Evolutionary conservation across 176 grass and related monocot species (phyloP), one percentile per base, ranked within the genome.

Genomic region (Musa acuminata): DNA sequence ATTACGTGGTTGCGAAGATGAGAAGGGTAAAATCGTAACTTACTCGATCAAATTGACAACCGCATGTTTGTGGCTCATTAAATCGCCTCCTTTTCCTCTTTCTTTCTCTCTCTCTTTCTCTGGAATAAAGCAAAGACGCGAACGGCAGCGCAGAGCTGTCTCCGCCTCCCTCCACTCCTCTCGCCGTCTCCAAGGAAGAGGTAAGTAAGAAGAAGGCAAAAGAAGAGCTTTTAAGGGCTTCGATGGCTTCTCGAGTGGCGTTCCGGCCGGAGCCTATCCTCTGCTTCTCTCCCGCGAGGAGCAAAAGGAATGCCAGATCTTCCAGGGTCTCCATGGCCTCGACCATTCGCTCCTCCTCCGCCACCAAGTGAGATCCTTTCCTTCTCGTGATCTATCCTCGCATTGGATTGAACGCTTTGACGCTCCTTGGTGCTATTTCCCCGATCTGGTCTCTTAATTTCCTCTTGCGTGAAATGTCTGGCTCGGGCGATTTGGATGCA

Each of bases 181-280:
- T 43, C 35, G 35, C 3, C 4, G 35, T 43, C 35, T 43, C 4
- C 35, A 43, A 43, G 51, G 21, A 72, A 20, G 53, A 72, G n/a
- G 11, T 17, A 51, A 72, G 50, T 11, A 55, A 29, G 52, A 55
- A 54, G 17, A 29, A 53, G 6, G 75, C 19, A 49, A 26, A 53
- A 24, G 21, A 64, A 10, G 60, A 9, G 9, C 20, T 23, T 21
- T 6, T 8, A 24, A 25, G 71, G 25, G 35, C 8, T 71, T 71
- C 58, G 10, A 78, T 78, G 76, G 64, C 76, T 35, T 78, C 64
- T 22, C 65, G 64, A 53, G 21, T 68, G 76, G 76, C 63, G 13
- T 78, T 68, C 23, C 51, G 64, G 63, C 63, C 62, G 64, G 63
- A 68, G 51, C 16, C 64, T 2, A 19, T 68, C 19, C 76, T 78